Percentiles rank a stretch among this genome's conserved stretches.
phyloP scores from a whole-genome alignment of 164 flowering plant species.

The Sedum album region DNA sequence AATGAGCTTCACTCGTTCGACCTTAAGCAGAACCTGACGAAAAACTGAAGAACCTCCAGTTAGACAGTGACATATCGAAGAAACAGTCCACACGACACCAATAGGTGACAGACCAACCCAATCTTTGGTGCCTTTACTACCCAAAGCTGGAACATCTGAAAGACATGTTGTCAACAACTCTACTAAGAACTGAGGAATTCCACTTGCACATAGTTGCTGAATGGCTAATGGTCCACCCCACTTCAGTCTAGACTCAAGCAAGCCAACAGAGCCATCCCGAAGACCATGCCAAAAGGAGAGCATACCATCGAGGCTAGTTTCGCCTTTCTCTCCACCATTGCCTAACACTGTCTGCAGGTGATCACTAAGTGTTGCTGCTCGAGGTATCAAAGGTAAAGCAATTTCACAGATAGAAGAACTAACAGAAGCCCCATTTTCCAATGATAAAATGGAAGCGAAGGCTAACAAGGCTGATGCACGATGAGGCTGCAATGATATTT shows the following conservation, averaged over 20 bases:
- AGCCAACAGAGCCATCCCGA: slow-evolving; percentile 89
- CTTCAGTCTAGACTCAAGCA: slow-evolving; percentile 62
- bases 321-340: slow-evolving; percentile 25
- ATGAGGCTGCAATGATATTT: no score
- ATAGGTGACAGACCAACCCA: no score
- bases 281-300: no score
- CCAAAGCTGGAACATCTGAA: no score
- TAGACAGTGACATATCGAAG: slow-evolving; percentile 80
- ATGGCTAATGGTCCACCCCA: no score
- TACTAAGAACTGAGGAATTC: no score
- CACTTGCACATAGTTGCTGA: no score
- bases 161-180: no score
- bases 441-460: slow-evolving; percentile 73
- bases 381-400: no score
- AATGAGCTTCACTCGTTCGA: slow-evolving; percentile 54
- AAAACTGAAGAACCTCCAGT: slow-evolving; percentile 64
- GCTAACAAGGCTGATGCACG: slow-evolving; percentile 98
- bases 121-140: no score
- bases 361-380: no score
- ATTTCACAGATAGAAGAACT: slow-evolving; percentile 50
- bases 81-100: no score
- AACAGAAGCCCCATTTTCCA: slow-evolving; percentile 47
- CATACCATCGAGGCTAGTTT: slow-evolving; percentile 12
- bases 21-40: slow-evolving; percentile 60
- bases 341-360: slow-evolving; percentile 35